Conservation (phyloP, 148 eudicot genomes). For the Fagopyrum esculentum region DNA sequence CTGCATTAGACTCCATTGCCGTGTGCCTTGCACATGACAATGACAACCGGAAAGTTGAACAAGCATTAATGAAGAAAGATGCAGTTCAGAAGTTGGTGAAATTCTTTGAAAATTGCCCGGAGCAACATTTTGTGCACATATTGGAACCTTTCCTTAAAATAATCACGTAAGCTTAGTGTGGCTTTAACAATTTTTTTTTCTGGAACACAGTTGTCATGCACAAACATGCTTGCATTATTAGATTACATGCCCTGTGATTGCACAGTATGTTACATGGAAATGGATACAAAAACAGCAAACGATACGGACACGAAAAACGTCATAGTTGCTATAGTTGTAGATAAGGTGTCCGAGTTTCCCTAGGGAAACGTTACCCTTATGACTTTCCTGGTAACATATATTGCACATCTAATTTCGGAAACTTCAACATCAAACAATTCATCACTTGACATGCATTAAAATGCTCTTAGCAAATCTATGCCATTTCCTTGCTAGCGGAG, state of each 20-base stretch:
- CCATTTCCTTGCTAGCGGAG: background rate
- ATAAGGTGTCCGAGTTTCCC: no score
- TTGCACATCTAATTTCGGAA: background rate
- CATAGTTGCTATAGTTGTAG: background rate
- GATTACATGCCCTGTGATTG: background rate
- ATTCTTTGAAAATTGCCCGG: constrained; percentile 86
- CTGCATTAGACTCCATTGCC: constrained; percentile 92
- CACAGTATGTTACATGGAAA: no score
- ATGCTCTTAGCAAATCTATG: background rate
- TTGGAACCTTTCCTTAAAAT: constrained; percentile 97
- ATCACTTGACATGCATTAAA: background rate
- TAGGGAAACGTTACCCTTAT: no score
- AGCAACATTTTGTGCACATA: constrained; percentile 85
- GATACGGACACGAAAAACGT: background rate
- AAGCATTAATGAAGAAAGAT: constrained; percentile 91
- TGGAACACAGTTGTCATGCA: background rate
- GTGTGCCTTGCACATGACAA: constrained; percentile 97
- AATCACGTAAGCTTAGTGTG: constrained; percentile 58
- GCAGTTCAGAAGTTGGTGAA: constrained; percentile 89
- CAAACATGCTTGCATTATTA: background rate
- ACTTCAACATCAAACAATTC: background rate
- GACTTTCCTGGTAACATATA: no score
- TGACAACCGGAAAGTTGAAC: constrained; percentile 92
- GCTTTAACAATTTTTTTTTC: background rate
- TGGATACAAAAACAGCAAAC: no score